phyloP scores from a whole-genome alignment of 176 grass and related monocot genomes.

The Luzula sylvatica region DNA sequence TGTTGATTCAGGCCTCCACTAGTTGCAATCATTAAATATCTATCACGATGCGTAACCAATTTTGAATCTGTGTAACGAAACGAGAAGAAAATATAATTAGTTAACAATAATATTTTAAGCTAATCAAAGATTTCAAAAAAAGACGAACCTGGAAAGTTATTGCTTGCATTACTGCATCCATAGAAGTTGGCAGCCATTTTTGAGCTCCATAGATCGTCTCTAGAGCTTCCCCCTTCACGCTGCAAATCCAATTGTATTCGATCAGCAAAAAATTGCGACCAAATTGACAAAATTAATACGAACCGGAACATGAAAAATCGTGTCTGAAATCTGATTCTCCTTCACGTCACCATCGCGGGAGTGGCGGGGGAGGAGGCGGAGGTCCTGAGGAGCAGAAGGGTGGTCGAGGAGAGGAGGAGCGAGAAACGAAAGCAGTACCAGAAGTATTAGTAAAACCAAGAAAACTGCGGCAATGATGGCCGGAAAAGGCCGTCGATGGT shows the following conservation, averaged over 20 bases:
- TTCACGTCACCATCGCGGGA: conserved; percentile 9
- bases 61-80: conserved; percentile 52
- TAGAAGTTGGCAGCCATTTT: conserved; percentile 57
- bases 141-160: conserved; percentile 52
- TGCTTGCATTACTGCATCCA: conserved; percentile 81
- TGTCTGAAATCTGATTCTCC: background rate
- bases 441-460: conserved; percentile 48
- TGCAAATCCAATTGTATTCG: conserved; percentile 39
- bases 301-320: conserved; percentile 39
- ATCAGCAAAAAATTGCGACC: conserved; percentile 1
- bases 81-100: conserved; percentile 4
- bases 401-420: conserved; percentile 58
- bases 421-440: conserved; percentile 45
- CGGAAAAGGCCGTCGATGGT: conserved; percentile 32
- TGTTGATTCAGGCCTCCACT: conserved; percentile 97
- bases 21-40: conserved; percentile 88
- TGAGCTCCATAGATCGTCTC: conserved; percentile 64
- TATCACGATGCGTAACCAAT: conserved; percentile 41
- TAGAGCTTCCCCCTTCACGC: conserved; percentile 25
- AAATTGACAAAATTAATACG: conserved; percentile 12
- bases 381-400: conserved; percentile 30
- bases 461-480: conserved; percentile 24
- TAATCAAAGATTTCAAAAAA: no score
- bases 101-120: background rate
- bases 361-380: conserved; percentile 19